These are phyloP conservation scores for Lipomyces sp. DNA, from an alignment of 805 yeast species.

Conservation along the genomic window DNA sequence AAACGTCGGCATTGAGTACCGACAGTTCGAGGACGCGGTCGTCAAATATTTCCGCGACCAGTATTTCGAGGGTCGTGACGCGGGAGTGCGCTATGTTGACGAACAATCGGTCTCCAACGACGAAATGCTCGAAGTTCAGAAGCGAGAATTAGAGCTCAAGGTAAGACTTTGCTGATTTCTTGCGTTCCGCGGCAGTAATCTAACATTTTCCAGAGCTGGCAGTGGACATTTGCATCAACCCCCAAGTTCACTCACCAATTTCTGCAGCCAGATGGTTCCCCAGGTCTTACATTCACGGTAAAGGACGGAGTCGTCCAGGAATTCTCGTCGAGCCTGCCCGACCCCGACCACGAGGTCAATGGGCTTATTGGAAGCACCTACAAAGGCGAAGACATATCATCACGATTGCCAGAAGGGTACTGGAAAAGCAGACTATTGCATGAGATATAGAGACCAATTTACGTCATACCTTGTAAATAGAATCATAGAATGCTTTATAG, in stretches of 20 bases:
- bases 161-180: slow-evolving; percentile 3
- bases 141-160: slow-evolving; percentile 12
- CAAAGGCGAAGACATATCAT: slow-evolving; percentile 2
- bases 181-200: not conserved
- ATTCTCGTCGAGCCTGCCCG: not conserved
- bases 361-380: slow-evolving; percentile 11
- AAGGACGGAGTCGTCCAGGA: slow-evolving; percentile 10
- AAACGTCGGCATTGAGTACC: slow-evolving; percentile 52
- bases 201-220: slow-evolving; percentile 43
- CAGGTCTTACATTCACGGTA: slow-evolving; percentile 6
- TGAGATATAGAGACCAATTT: slow-evolving; percentile 1
- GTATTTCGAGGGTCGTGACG: slow-evolving; percentile 29
- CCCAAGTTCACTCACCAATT: slow-evolving; percentile 66
- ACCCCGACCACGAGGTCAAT: not conserved
- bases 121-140: slow-evolving; percentile 5
- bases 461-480: no score
- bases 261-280: slow-evolving; percentile 11
- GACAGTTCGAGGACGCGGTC: slow-evolving; percentile 49
- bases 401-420: not conserved
- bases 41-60: slow-evolving; percentile 41
- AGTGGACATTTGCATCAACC: slow-evolving; percentile 73
- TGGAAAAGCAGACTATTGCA: slow-evolving; percentile 11
- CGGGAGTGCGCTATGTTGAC: slow-evolving; percentile 8
- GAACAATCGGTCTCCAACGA: slow-evolving; percentile 1
- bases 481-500: no score